Percentiles rank a stretch among this genome's conserved stretches.
Conservation (phyloP, 257 asterid genomes). For the Asclepias syriaca region DNA sequence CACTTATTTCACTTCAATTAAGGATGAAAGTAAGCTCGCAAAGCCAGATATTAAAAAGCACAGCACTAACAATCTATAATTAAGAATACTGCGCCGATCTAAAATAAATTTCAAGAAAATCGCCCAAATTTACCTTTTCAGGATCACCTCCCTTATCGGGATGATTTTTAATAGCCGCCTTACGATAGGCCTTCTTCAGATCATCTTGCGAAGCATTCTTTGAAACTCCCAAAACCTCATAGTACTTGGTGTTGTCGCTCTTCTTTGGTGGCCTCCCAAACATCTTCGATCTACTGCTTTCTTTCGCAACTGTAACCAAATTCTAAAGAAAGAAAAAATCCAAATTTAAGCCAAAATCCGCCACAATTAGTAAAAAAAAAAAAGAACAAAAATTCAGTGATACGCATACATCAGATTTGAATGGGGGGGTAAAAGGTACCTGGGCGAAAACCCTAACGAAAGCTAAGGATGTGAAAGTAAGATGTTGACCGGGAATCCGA, state of each 20-base stretch:
- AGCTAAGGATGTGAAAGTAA: neutral
- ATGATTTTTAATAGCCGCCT: conserved; percentile 68
- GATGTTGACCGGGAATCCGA: conserved; percentile 17
- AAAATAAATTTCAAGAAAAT: neutral
- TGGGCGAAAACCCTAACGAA: neutral
- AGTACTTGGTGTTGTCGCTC: conserved; percentile 70
- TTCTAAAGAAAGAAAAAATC: neutral
- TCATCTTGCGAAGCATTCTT: conserved; percentile 62
- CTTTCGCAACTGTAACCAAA: neutral
- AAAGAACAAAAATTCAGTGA: neutral
- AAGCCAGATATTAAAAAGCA: neutral
- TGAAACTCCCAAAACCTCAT: conserved; percentile 62
- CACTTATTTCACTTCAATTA: neutral
- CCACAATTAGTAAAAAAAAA: neutral
- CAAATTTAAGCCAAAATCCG: conserved; percentile 2
- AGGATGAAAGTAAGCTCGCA: neutral
- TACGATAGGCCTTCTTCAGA: conserved; percentile 73
- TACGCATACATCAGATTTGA: neutral
- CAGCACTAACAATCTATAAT: neutral
- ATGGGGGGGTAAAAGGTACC: neutral
- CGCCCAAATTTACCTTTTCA: conserved; percentile 41
- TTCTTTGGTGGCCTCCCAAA: conserved; percentile 74
- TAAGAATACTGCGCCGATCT: neutral
- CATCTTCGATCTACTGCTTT: conserved; percentile 31
- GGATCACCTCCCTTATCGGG: conserved; percentile 90